Conservation (phyloP, 2,329 filamentous ascomycete genomes). For the Fusarium oligoseptatum region DNA sequence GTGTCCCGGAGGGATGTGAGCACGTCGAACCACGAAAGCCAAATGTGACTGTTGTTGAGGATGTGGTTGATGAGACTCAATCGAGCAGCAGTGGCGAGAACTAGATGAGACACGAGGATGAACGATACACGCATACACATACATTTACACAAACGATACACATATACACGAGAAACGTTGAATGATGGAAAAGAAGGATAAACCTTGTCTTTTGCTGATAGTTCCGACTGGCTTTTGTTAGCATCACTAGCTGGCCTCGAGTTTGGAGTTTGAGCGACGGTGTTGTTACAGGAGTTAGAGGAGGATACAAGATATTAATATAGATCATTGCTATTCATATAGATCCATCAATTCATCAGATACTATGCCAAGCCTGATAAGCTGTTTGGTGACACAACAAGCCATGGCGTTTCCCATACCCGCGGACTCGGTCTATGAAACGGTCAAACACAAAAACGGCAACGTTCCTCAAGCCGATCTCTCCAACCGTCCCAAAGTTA, state of each 20-base stretch:
- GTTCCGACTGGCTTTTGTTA: conserved; percentile 1
- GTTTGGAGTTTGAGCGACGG: conserved; percentile 2
- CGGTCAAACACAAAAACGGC: background rate
- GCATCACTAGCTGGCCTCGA: background rate
- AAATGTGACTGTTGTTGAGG: conserved; percentile 3
- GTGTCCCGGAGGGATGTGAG: conserved; percentile 75
- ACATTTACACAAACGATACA: conserved; percentile 6
- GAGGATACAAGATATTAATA: background rate
- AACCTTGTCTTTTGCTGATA: conserved; percentile 7
- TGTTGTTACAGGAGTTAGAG: conserved; percentile 13
- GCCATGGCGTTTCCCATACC: conserved; percentile 1
- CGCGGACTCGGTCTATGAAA: background rate
- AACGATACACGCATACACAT: conserved; percentile 23
- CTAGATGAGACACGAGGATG: conserved; percentile 16
- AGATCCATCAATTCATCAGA: background rate
- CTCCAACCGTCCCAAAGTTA: background rate
- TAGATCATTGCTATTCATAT: background rate
- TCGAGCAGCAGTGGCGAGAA: conserved; percentile 42
- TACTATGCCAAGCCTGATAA: background rate
- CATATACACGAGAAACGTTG: background rate
- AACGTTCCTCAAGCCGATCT: background rate
- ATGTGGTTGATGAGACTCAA: conserved; percentile 34
- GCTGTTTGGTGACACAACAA: background rate
- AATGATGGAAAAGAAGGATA: background rate
- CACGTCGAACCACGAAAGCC: conserved; percentile 57